phyloP scores from a whole-genome alignment of 228 moss, liverwort and hornwort genomes.

The Sphagnum magellanicum region DNA sequence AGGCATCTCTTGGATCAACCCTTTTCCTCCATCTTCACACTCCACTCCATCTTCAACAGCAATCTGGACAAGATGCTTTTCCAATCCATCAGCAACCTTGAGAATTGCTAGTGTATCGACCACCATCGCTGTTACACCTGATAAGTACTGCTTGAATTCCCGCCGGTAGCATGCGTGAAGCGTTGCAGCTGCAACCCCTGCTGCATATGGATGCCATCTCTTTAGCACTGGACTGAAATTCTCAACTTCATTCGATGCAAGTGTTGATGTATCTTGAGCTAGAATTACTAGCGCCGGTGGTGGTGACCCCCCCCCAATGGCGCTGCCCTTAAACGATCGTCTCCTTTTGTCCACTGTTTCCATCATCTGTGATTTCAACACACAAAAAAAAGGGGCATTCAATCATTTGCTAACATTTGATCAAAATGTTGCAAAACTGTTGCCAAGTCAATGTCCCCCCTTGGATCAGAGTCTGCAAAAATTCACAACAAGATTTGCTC shows the following conservation, averaged over 20 bases:
- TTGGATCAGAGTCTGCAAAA: background rate
- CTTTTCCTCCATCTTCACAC: slow-evolving; percentile 91
- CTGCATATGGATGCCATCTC: slow-evolving; percentile 78
- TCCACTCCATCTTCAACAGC: slow-evolving; percentile 89
- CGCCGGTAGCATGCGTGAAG: slow-evolving; percentile 81
- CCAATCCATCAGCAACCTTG: slow-evolving; percentile 73
- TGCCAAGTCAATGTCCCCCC: background rate
- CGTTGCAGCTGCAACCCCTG: slow-evolving; percentile 84
- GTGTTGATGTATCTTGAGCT: slow-evolving; percentile 67
- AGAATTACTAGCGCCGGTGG: slow-evolving; percentile 58
- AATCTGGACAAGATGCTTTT: slow-evolving; percentile 79
- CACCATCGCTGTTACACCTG: slow-evolving; percentile 43
- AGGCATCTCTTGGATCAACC: slow-evolving; percentile 83
- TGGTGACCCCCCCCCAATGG: slow-evolving; percentile 11
- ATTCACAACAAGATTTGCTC: slow-evolving; percentile 1
- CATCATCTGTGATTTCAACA: slow-evolving; percentile 49
- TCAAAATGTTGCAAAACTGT: no score
- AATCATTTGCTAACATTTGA: no score
- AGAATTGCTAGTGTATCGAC: slow-evolving; percentile 70
- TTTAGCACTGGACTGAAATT: slow-evolving; percentile 72
- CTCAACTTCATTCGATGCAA: slow-evolving; percentile 66
- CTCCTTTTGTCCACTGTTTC: slow-evolving; percentile 59
- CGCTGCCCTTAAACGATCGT: slow-evolving; percentile 39
- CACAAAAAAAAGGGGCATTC: background rate
- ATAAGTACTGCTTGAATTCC: slow-evolving; percentile 66